These are phyloP conservation scores for Dendrobium chrysotoxum DNA, from an alignment of 106 monocot species.

Conservation along the genomic window DNA sequence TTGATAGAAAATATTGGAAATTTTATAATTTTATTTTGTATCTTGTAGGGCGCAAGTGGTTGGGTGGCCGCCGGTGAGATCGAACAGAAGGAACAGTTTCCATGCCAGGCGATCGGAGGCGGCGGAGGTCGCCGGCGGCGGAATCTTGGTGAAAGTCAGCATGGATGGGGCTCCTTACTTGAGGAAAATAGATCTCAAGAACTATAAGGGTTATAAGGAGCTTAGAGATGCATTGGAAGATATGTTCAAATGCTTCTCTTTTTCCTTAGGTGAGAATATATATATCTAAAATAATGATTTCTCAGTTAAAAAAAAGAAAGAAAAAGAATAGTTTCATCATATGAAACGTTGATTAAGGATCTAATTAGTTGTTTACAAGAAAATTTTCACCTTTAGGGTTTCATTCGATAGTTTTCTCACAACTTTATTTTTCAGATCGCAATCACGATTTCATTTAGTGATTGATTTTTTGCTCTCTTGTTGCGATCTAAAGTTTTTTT, in stretches of 20 bases:
- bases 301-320: not conserved
- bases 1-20: no score
- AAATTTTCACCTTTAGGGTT: no score
- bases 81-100: slow-evolving; percentile 21
- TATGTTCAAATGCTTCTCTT: slow-evolving; percentile 75
- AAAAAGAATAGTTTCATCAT: not conserved
- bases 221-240: slow-evolving; percentile 50
- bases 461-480: no score
- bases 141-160: slow-evolving; percentile 74
- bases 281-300: not conserved
- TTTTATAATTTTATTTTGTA: no score
- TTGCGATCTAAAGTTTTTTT: no score
- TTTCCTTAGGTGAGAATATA: slow-evolving; percentile 16
- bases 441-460: no score
- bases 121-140: slow-evolving; percentile 15
- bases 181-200: slow-evolving; percentile 74
- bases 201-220: slow-evolving; percentile 61
- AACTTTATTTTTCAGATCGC: no score
- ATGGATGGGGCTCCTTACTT: slow-evolving; percentile 97
- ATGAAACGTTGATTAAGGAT: not conserved
- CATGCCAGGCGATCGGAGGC: slow-evolving; percentile 14
- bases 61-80: slow-evolving; percentile 84
- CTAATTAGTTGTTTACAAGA: no score
- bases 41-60: slow-evolving; percentile 65
- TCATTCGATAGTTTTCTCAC: no score